Conservation (phyloP, 495 filamentous ascomycete genomes). For the Penicillium herquei region DNA sequence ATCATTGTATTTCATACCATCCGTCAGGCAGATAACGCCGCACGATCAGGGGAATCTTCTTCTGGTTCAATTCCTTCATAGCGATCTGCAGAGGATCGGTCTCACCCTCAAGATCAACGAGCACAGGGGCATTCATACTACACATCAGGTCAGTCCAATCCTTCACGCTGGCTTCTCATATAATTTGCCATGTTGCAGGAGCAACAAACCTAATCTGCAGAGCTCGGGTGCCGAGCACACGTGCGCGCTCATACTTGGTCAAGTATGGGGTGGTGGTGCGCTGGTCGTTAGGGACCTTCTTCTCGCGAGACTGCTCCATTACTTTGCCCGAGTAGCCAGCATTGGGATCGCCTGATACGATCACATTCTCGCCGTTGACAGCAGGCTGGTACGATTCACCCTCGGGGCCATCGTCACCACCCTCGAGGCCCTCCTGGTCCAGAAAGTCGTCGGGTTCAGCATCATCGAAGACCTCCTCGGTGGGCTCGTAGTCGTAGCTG, state of each 20-base stretch:
- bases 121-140: constrained; percentile 96
- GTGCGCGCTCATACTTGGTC: constrained; percentile 97
- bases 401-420: constrained; percentile 38
- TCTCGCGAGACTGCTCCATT: constrained; percentile 70
- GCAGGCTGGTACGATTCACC: constrained; percentile 51
- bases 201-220: constrained; percentile 88
- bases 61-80: constrained; percentile 93
- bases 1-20: constrained; percentile 61
- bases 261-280: constrained; percentile 95
- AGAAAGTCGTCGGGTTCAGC: constrained; percentile 59
- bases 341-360: constrained; percentile 73
- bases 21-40: constrained; percentile 94
- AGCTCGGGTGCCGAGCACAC: constrained; percentile 88
- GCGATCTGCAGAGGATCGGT: constrained; percentile 97
- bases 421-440: constrained; percentile 44
- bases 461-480: constrained; percentile 64
- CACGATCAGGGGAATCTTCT: constrained; percentile 96
- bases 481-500: constrained; percentile 55
- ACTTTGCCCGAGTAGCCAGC: constrained; percentile 54
- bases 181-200: background rate
- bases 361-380: constrained; percentile 55
- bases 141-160: constrained; percentile 11
- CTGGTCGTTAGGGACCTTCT: constrained; percentile 86
- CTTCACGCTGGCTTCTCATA: background rate
- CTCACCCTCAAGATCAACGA: constrained; percentile 95